phyloP scores from a whole-genome alignment of 139 green algal species.

The Ulvella scutata region DNA sequence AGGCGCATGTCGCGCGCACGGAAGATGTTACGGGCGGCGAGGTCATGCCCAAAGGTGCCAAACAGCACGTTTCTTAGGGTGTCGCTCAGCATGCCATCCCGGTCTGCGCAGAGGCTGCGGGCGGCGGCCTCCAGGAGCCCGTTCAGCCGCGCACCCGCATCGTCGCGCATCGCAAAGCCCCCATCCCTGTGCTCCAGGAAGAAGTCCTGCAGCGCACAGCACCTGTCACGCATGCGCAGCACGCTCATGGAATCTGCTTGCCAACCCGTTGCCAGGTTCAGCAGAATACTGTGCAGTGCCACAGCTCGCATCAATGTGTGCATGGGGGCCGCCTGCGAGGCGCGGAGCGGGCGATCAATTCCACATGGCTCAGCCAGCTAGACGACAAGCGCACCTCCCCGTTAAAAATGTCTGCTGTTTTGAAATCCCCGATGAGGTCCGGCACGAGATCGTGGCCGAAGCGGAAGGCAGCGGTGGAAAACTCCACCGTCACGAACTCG shows the following conservation, averaged over 20 bases:
- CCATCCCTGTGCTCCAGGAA: slow-evolving; percentile 2
- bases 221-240: too few relatives aligned
- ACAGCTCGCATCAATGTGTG: background rate
- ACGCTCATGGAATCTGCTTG: too few relatives aligned
- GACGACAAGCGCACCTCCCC: background rate
- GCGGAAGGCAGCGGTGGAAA: background rate
- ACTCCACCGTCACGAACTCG: background rate
- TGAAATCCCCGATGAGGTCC: background rate
- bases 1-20: background rate
- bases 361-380: background rate
- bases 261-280: too few relatives aligned
- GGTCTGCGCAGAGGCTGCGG: background rate
- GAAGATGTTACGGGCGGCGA: background rate
- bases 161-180: background rate
- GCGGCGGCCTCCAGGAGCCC: background rate
- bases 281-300: too few relatives aligned
- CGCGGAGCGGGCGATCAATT: background rate
- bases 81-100: background rate
- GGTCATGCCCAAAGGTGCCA: background rate
- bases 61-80: background rate
- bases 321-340: background rate
- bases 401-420: background rate
- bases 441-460: background rate
- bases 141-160: background rate
- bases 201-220: background rate